phyloP scores from a whole-genome alignment of 2,329 filamentous ascomycete species.

The Talaromyces verruculosus region DNA sequence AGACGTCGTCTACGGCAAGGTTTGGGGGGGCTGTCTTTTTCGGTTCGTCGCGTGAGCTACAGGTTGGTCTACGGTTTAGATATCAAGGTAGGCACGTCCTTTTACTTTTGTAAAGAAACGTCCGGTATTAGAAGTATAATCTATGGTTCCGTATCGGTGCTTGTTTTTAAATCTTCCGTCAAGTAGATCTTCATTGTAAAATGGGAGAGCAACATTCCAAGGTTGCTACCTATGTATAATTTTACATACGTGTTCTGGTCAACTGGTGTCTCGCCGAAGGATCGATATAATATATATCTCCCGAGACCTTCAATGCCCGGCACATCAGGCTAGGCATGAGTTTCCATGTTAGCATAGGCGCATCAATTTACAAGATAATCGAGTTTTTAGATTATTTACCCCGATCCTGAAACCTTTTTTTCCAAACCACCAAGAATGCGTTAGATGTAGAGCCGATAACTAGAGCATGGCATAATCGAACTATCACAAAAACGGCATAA shows the following conservation, averaged over 20 bases:
- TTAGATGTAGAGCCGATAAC: not conserved
- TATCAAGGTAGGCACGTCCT: constrained; percentile 18
- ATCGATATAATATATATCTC: too few relatives aligned
- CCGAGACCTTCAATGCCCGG: too few relatives aligned
- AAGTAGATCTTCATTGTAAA: not conserved
- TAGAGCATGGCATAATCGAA: not conserved
- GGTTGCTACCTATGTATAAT: too few relatives aligned
- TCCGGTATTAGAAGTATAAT: constrained; percentile 9
- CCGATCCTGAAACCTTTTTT: not conserved
- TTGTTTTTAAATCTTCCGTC: not conserved
- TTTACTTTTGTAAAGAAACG: constrained; percentile 1
- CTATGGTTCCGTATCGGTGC: not conserved
- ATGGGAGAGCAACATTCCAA: too few relatives aligned
- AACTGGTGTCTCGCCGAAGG: too few relatives aligned
- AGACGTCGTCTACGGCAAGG: not conserved
- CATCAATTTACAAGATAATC: too few relatives aligned
- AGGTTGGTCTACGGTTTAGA: constrained; percentile 1
- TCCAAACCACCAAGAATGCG: not conserved
- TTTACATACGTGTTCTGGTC: too few relatives aligned
- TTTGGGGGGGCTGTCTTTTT: not conserved
- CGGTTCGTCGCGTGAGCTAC: not conserved
- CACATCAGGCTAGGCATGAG: too few relatives aligned
- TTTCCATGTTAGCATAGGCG: too few relatives aligned
- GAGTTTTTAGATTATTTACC: too few relatives aligned
- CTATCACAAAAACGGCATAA: not conserved